phyloP scores from a whole-genome alignment of 129 eudicot genomes.

The Silybum marianum region DNA sequence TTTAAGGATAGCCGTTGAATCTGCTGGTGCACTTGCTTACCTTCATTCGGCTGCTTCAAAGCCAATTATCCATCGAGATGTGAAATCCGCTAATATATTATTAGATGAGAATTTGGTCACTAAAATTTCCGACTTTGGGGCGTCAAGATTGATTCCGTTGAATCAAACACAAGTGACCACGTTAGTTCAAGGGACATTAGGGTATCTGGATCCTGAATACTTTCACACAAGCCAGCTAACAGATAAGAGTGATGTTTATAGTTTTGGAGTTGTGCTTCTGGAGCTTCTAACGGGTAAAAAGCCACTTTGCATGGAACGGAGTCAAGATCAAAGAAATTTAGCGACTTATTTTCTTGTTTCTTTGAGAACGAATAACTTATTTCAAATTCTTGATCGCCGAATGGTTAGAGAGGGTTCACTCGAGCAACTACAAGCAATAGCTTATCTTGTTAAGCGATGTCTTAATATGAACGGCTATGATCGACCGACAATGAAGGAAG shows the following conservation, averaged over 20 bases:
- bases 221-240: slow-evolving; percentile 49
- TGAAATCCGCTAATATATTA: slow-evolving; percentile 49
- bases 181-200: slow-evolving; percentile 59
- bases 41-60: slow-evolving; percentile 52
- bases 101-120: slow-evolving; percentile 43
- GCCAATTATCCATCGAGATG: slow-evolving; percentile 62
- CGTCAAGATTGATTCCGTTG: slow-evolving; percentile 48
- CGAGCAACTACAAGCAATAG: slow-evolving; percentile 48
- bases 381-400: slow-evolving; percentile 37
- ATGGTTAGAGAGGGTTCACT: slow-evolving; percentile 36
- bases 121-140: slow-evolving; percentile 49
- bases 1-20: slow-evolving; percentile 44
- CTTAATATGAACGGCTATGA: slow-evolving; percentile 12
- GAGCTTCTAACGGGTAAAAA: slow-evolving; percentile 40
- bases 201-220: slow-evolving; percentile 68
- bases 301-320: slow-evolving; percentile 41
- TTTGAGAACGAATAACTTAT: slow-evolving; percentile 37
- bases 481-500: slow-evolving; percentile 62
- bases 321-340: slow-evolving; percentile 39
- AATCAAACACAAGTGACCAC: slow-evolving; percentile 48
- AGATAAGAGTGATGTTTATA: slow-evolving; percentile 50
- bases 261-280: slow-evolving; percentile 46
- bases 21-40: slow-evolving; percentile 56
- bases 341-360: slow-evolving; percentile 45
- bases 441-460: slow-evolving; percentile 35